Percentiles rank a stretch among this genome's conserved stretches.
Conservation (phyloP, 352 stramenopile genomes). For the Globisporangium orthogonon region DNA sequence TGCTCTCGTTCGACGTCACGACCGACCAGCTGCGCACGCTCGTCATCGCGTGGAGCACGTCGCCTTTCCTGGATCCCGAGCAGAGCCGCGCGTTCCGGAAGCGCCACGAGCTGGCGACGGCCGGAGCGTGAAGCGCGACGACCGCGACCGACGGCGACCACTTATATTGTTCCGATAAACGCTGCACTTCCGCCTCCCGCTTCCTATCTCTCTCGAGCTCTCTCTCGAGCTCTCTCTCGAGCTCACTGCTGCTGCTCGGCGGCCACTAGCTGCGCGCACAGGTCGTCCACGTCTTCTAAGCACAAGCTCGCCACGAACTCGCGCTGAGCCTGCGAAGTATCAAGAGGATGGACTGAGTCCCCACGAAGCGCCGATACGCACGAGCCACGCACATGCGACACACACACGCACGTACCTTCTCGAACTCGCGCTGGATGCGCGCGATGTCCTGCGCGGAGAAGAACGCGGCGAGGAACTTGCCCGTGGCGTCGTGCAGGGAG, state of each 20-base stretch:
- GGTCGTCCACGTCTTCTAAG: constrained; percentile 64
- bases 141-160: too few relatives aligned
- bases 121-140: not conserved
- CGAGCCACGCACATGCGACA: not conserved
- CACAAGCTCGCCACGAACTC: constrained; percentile 55
- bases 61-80: constrained; percentile 58
- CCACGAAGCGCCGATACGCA: not conserved
- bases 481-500: constrained; percentile 34
- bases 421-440: constrained; percentile 53
- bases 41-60: constrained; percentile 77
- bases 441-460: constrained; percentile 51
- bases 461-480: constrained; percentile 61
- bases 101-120: constrained; percentile 16
- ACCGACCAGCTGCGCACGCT: constrained; percentile 70
- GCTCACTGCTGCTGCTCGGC: constrained; percentile 4
- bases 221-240: too few relatives aligned
- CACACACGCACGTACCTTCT: constrained; percentile 30
- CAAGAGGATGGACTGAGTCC: constrained; percentile 3
- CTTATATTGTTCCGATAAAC: constrained; percentile 1
- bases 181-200: too few relatives aligned
- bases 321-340: constrained; percentile 21
- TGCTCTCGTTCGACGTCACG: constrained; percentile 65
- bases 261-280: constrained; percentile 58
- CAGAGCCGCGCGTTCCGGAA: constrained; percentile 41
- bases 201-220: too few relatives aligned